Evolutionary conservation across 495 filamentous ascomycete species (phyloP), one percentile per base, ranked within the genome.

Genomic region (Amphirosellinia nigrospora): DNA sequence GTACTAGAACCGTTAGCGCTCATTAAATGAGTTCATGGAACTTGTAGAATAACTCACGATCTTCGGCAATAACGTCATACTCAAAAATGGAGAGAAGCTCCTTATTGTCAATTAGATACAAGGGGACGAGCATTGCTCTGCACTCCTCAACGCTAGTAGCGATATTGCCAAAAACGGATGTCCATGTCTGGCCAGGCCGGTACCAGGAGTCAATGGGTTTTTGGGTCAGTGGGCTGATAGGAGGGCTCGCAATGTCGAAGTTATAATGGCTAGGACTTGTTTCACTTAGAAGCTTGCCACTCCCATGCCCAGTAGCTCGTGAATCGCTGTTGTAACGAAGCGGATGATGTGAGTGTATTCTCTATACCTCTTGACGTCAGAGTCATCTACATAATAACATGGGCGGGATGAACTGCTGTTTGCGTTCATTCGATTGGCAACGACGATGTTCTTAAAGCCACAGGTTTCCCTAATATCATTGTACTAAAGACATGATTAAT

Each of bases 391-490:
- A 10, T 38, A 38, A 38, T 38, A 38, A 38, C 36, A 38, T 38
- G 36, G 36, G 36, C 36, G 36, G 4, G 10, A 38, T 38, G 36
- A 10, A 38, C 36, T 38, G 36, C 10, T 38, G 36, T 38, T 38
- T 10, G 36, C 10, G 36, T 38, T 38, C 36, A 38, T 38, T 38
- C 36, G 36, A 28, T 69, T 69, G 89, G 32, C 91, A 6, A 93
- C 82, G 4, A 89, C 91, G 21, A 93, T 91, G 68, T 93, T 93
- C 77, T 93, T 93, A 84, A 93, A 93, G 38, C 91, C 91, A 32
- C 88, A 74, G 30, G 84, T 90, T 71, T 93, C 90, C 34, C 91
- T 86, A 66, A 93, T 90, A 65, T 91, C 88, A 71, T 93, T 89
- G 73, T 92, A 92, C 72, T 93, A 36, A 16, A 41, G 15, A 19